Conservation (phyloP, 352 stramenopile species). For the Elongisporangium undulatum region DNA sequence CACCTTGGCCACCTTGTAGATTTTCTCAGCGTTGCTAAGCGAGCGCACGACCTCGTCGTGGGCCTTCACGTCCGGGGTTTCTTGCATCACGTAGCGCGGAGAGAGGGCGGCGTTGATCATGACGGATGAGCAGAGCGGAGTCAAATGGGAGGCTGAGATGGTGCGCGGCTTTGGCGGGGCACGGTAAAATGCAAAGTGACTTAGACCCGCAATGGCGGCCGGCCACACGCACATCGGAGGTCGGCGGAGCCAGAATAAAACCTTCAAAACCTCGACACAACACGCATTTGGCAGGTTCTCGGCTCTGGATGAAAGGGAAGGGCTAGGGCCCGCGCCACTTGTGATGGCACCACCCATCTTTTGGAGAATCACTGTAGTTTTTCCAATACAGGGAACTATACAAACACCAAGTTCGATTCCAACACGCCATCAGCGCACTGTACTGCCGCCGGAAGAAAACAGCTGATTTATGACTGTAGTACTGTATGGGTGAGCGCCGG, state of each 20-base stretch:
- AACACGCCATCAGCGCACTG: not conserved
- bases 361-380: not conserved
- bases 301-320: not conserved
- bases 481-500: not conserved
- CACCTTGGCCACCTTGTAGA: constrained; percentile 46
- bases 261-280: not conserved
- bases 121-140: not conserved
- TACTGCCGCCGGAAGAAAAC: not conserved
- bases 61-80: constrained; percentile 18
- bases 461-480: not conserved
- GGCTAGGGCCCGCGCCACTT: not conserved
- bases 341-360: not conserved
- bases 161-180: constrained; percentile 10
- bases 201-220: not conserved
- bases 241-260: not conserved
- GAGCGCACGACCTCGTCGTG: constrained; percentile 9
- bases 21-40: constrained; percentile 30
- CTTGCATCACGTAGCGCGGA: constrained; percentile 19
- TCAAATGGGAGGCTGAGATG: constrained; percentile 4
- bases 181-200: not conserved
- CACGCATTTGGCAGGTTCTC: not conserved
- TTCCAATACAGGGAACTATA: not conserved
- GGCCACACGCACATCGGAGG: not conserved
- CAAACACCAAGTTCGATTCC: not conserved
- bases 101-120: constrained; percentile 13